phyloP scores from a whole-genome alignment of 2,329 filamentous ascomycete genomes.

The Xylaria arbuscula region DNA sequence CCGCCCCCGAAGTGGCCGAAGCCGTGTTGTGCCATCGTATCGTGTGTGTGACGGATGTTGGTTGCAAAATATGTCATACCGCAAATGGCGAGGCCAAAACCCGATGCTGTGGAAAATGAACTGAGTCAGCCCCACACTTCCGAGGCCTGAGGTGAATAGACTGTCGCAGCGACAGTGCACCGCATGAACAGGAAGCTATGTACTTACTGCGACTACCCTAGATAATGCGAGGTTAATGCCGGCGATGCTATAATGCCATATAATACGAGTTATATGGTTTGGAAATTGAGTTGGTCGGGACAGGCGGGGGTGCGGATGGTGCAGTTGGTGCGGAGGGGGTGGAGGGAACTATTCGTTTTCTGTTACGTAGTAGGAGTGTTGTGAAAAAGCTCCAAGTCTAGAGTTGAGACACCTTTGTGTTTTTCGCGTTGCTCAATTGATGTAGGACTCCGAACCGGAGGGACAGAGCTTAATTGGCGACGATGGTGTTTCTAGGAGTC shows the following conservation, averaged over 20 bases:
- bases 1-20: conserved; percentile 67
- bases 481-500: conserved; percentile 22
- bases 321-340: conserved; percentile 15
- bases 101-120: conserved; percentile 42
- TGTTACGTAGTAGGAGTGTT: neutral
- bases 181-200: neutral
- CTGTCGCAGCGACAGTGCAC: conserved; percentile 25
- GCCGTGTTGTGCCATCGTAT: conserved; percentile 65
- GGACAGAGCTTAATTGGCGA: conserved; percentile 24
- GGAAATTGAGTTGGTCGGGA: conserved; percentile 15
- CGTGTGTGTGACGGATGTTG: conserved; percentile 35
- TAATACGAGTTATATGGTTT: neutral
- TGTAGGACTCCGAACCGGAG: conserved; percentile 37
- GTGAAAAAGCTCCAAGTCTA: conserved; percentile 3
- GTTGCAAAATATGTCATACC: conserved; percentile 35
- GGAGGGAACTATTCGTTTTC: conserved; percentile 11
- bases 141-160: conserved; percentile 27
- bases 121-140: conserved; percentile 48
- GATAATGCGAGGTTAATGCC: neutral
- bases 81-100: conserved; percentile 32
- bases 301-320: conserved; percentile 12
- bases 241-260: conserved; percentile 34
- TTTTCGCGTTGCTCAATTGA: conserved; percentile 34
- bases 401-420: conserved; percentile 23
- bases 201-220: conserved; percentile 27